These are phyloP conservation scores for Pythium myriotylum DNA, from an alignment of 352 stramenopile species.

Conservation along the genomic window DNA sequence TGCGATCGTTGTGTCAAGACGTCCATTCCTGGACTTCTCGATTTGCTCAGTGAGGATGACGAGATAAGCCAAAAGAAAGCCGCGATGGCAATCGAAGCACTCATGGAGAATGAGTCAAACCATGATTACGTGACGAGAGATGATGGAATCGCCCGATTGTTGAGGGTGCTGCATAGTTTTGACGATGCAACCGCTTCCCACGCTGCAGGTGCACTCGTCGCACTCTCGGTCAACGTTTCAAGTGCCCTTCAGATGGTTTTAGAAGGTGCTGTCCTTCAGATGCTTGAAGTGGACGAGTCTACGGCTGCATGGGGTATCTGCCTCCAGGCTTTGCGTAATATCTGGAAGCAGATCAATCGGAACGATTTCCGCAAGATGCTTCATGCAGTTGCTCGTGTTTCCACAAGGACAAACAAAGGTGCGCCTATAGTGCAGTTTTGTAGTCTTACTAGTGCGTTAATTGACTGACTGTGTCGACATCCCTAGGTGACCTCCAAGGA, in stretches of 20 bases:
- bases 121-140: conserved; percentile 84
- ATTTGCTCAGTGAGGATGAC: conserved; percentile 47
- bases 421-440: no score
- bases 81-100: conserved; percentile 75
- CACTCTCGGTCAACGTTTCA: conserved; percentile 74
- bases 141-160: conserved; percentile 68
- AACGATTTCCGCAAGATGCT: conserved; percentile 88
- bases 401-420: conserved; percentile 77
- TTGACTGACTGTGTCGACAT: neutral
- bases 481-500: conserved; percentile 69
- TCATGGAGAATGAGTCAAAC: conserved; percentile 85
- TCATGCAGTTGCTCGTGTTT: conserved; percentile 78
- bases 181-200: conserved; percentile 72
- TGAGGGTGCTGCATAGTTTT: conserved; percentile 68
- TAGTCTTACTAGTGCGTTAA: conserved; percentile 7
- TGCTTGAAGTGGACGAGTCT: conserved; percentile 85
- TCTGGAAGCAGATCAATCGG: conserved; percentile 89
- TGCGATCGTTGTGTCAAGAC: conserved; percentile 86
- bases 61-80: conserved; percentile 70
- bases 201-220: conserved; percentile 75
- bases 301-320: conserved; percentile 80
- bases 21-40: conserved; percentile 72
- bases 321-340: conserved; percentile 79
- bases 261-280: conserved; percentile 86
- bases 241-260: conserved; percentile 88